A percentile compares a stretch with the other conserved stretches of the same genome.
Evolutionary conservation across 2,329 filamentous ascomycete genomes (phyloP).

Genomic region (Exophiala phaeomuriformis): DNA sequence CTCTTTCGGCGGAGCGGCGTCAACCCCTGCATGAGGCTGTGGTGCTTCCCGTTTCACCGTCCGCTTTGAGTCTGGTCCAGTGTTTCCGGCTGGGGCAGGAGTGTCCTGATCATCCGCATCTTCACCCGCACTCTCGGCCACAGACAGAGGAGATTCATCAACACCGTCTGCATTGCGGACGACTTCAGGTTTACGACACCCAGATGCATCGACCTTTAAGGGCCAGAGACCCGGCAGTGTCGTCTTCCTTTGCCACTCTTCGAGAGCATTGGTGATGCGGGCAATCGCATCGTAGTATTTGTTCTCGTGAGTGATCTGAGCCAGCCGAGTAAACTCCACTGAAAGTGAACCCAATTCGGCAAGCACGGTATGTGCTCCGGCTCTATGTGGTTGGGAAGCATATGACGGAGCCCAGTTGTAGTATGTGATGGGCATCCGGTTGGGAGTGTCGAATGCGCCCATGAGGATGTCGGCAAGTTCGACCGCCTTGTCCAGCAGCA

Average conservation of each 20-base stretch:
- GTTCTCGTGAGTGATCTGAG: conserved; percentile 71
- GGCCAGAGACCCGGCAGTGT: conserved; percentile 75
- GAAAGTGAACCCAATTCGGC: conserved; percentile 70
- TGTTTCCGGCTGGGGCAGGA: neutral
- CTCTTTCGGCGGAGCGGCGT: neutral
- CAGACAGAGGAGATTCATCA: neutral
- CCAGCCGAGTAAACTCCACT: conserved; percentile 82
- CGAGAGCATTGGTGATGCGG: conserved; percentile 72
- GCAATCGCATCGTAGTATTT: conserved; percentile 88
- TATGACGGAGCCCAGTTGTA: conserved; percentile 68
- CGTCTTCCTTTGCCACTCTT: conserved; percentile 65
- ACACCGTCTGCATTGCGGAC: conserved; percentile 25
- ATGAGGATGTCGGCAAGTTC: conserved; percentile 75
- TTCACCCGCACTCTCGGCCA: neutral
- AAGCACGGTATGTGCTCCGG: conserved; percentile 50
- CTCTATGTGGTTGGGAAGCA: conserved; percentile 50
- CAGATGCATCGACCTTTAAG: conserved; percentile 65
- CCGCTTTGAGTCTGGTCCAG: neutral
- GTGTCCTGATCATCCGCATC: neutral
- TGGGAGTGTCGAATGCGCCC: conserved; percentile 82
- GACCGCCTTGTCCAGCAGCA: conserved; percentile 68
- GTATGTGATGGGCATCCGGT: conserved; percentile 79
- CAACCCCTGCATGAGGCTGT: neutral
- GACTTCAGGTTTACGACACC: conserved; percentile 52
- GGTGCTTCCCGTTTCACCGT: neutral